Percentiles rank a stretch among this genome's conserved stretches.
Conservation (phyloP, 2,329 filamentous ascomycete genomes). For the Penicillium janthinellum region DNA sequence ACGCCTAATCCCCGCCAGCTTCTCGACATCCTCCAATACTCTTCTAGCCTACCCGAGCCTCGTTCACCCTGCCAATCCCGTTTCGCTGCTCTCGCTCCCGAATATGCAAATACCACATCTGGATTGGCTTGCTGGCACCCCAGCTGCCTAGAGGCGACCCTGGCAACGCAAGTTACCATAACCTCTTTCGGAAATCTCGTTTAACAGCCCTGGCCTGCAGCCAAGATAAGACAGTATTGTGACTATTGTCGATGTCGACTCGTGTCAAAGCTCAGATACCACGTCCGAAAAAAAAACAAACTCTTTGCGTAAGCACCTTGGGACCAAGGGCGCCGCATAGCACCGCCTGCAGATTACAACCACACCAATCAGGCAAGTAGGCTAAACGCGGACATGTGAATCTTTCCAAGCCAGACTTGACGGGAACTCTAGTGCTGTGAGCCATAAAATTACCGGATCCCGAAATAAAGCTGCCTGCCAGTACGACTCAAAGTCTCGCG, state of each 20-base stretch:
- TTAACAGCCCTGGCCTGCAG: neutral
- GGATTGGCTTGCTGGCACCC: neutral
- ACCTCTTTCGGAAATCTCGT: neutral
- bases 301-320: conserved; percentile 19
- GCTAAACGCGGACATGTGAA: conserved; percentile 3
- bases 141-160: neutral
- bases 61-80: neutral
- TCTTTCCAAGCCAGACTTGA: neutral
- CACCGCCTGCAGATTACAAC: conserved; percentile 12
- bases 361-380: conserved; percentile 15
- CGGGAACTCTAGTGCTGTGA: neutral
- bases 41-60: neutral
- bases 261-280: neutral
- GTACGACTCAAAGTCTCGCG: neutral
- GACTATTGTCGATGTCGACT: too few species aligned
- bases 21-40: neutral
- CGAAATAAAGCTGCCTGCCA: neutral
- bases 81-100: neutral
- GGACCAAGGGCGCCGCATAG: conserved; percentile 14
- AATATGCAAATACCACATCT: neutral
- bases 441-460: neutral
- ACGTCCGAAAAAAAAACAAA: neutral
- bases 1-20: neutral
- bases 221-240: neutral
- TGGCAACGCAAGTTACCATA: neutral